A percentile compares a stretch with the other conserved stretches of the same genome.
These are phyloP conservation scores for Teunomyces tritomae DNA, from an alignment of 805 yeast genomes.

Conservation along the genomic window DNA sequence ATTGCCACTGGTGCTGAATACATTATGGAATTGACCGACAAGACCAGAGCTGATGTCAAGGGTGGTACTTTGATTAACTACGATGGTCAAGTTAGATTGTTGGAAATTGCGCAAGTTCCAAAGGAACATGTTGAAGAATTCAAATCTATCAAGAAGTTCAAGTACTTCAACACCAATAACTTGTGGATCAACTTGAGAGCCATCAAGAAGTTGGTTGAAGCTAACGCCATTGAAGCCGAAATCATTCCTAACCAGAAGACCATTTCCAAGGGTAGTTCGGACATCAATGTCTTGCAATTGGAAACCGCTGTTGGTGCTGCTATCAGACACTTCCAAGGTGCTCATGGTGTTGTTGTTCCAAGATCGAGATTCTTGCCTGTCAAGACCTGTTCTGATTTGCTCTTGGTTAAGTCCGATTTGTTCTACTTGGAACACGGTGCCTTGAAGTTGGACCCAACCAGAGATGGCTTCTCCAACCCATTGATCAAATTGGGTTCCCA, in stretches of 20 bases:
- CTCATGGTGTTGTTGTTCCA: slow-evolving; percentile 98
- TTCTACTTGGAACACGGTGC: slow-evolving; percentile 91
- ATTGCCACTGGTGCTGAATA: slow-evolving; percentile 87
- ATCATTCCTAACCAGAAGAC: slow-evolving; percentile 94
- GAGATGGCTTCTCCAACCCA: slow-evolving; percentile 91
- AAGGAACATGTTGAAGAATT: slow-evolving; percentile 97
- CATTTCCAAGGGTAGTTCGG: slow-evolving; percentile 71
- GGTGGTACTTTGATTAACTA: slow-evolving; percentile 98
- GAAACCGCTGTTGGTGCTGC: slow-evolving; percentile 99
- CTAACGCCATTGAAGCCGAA: slow-evolving; percentile 79
- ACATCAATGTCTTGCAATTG: slow-evolving; percentile 84
- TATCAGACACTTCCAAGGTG: slow-evolving; percentile 89
- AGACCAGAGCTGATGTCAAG: slow-evolving; percentile 98
- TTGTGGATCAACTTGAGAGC: slow-evolving; percentile 96
- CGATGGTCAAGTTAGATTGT: slow-evolving; percentile 88
- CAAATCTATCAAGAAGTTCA: slow-evolving; percentile 96
- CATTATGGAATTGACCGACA: slow-evolving; percentile 97
- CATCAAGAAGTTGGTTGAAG: slow-evolving; percentile 85
- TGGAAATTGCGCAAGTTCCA: slow-evolving; percentile 98
- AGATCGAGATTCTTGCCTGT: slow-evolving; percentile 97
- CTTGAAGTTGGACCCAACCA: slow-evolving; percentile 72
- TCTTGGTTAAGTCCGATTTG: slow-evolving; percentile 92
- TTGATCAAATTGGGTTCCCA: slow-evolving; percentile 94
- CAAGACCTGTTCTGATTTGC: slow-evolving; percentile 92
- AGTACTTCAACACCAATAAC: slow-evolving; percentile 96